Conservation (phyloP, 805 yeast species). For the Ogataea henricii region DNA sequence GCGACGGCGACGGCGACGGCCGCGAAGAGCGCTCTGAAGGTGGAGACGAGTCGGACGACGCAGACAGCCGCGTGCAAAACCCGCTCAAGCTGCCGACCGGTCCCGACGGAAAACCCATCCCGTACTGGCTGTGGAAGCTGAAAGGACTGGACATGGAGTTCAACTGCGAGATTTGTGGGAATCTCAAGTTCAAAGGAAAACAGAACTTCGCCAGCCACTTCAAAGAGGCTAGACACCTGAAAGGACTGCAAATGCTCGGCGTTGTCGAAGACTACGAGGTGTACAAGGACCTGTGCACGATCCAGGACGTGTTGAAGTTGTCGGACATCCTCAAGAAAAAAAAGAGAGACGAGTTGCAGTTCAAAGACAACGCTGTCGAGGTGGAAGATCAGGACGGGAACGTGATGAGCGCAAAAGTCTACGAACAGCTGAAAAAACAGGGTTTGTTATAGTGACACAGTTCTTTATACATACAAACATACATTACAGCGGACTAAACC, state of each 20-base stretch:
- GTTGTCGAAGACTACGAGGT: conserved; percentile 47
- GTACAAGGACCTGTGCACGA: conserved; percentile 65
- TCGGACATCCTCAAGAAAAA: conserved; percentile 49
- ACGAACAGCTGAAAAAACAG: conserved; percentile 82
- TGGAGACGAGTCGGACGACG: conserved; percentile 32
- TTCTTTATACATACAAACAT: neutral
- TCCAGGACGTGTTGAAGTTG: conserved; percentile 67
- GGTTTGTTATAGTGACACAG: conserved; percentile 58
- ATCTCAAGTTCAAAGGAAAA: conserved; percentile 70
- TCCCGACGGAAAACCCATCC: conserved; percentile 89
- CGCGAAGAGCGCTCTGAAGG: no score
- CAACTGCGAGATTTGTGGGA: conserved; percentile 86
- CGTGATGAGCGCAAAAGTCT: conserved; percentile 82
- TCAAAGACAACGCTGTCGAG: conserved; percentile 62
- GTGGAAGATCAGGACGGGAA: conserved; percentile 94
- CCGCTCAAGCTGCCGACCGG: conserved; percentile 75
- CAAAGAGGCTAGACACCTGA: conserved; percentile 62
- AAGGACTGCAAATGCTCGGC: conserved; percentile 77
- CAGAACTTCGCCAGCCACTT: conserved; percentile 75
- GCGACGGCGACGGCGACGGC: conserved; percentile 17
- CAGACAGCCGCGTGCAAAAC: conserved; percentile 38
- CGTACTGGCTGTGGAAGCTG: conserved; percentile 87
- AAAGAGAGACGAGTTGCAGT: conserved; percentile 39
- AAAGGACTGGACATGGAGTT: conserved; percentile 79
- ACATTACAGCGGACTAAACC: neutral